Conservation (phyloP, 805 yeast genomes). For the Schwanniomyces occidentalis region DNA sequence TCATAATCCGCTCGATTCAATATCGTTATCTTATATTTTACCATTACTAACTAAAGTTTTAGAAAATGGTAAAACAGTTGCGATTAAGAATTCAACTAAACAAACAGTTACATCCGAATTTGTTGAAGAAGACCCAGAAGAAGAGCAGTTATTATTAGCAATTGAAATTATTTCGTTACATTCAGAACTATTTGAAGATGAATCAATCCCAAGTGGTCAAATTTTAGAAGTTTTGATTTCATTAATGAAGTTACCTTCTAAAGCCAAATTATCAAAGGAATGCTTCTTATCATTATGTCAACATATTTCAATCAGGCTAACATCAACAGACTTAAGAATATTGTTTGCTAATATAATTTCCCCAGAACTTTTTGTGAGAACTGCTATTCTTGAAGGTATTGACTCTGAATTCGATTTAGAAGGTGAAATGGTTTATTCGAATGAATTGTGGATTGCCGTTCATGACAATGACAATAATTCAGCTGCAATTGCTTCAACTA, state of each 20-base stretch:
- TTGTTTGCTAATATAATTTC: slow-evolving; percentile 58
- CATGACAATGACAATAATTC: slow-evolving; percentile 70
- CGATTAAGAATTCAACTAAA: slow-evolving; percentile 54
- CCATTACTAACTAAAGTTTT: slow-evolving; percentile 74
- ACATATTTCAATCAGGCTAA: slow-evolving; percentile 64
- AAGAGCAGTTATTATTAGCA: slow-evolving; percentile 78
- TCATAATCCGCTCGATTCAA: slow-evolving; percentile 66
- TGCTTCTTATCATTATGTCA: slow-evolving; percentile 78
- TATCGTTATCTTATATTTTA: slow-evolving; percentile 68
- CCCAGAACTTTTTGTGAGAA: slow-evolving; percentile 70
- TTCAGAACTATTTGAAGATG: slow-evolving; percentile 65
- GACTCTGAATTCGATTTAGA: slow-evolving; percentile 79
- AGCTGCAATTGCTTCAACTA: slow-evolving; percentile 67
- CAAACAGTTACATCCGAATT: slow-evolving; percentile 60
- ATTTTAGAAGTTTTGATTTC: slow-evolving; percentile 63
- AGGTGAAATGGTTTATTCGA: slow-evolving; percentile 44
- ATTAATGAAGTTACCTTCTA: slow-evolving; percentile 70
- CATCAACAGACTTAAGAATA: slow-evolving; percentile 55
- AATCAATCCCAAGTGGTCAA: slow-evolving; percentile 65
- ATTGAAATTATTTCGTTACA: slow-evolving; percentile 73
- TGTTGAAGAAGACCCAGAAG: slow-evolving; percentile 82
- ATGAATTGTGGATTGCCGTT: slow-evolving; percentile 75
- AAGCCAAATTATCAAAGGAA: slow-evolving; percentile 80
- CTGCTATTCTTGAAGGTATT: slow-evolving; percentile 75
- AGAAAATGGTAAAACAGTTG: slow-evolving; percentile 60